A percentile compares a stretch with the other conserved stretches of the same genome.
Conservation (phyloP, 371 early-diverging fungal genomes). For the Apophysomyces variabilis region DNA sequence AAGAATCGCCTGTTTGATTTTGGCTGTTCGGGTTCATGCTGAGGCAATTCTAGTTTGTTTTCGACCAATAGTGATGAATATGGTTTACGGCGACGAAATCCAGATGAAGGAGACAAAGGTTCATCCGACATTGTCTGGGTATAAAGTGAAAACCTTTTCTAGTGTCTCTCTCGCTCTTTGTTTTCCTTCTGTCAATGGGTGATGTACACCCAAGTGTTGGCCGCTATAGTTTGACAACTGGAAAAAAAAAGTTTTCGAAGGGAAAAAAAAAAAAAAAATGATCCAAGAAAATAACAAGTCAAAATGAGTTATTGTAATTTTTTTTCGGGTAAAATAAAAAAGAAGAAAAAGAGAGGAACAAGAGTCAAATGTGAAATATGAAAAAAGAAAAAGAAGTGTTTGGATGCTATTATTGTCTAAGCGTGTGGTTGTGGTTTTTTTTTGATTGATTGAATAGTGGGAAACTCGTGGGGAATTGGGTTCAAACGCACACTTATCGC, state of each 20-base stretch:
- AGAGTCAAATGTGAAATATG: background rate
- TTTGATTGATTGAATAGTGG: slow-evolving; percentile 3
- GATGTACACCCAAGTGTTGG: no score
- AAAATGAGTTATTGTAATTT: background rate
- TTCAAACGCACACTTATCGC: slow-evolving; percentile 2
- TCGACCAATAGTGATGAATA: background rate
- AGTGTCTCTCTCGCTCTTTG: background rate
- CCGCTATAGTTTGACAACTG: no score
- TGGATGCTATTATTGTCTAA: background rate
- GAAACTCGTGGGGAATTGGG: background rate
- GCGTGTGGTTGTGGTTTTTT: background rate
- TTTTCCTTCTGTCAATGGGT: background rate
- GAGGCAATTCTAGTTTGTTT: background rate
- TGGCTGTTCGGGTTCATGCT: background rate
- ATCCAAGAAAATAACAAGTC: background rate
- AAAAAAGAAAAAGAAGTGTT: background rate
- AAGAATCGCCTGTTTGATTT: slow-evolving; percentile 16
- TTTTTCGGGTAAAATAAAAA: slow-evolving; percentile 13
- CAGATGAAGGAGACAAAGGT: slow-evolving; percentile 13
- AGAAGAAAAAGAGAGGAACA: background rate
- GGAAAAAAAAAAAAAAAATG: slow-evolving; percentile 8
- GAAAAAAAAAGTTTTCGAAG: background rate
- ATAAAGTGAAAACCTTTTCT: background rate
- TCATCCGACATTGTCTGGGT: slow-evolving; percentile 2
- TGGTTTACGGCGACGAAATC: slow-evolving; percentile 9